phyloP scores from a whole-genome alignment of 345 rosid species.

The Lepidium africanum region DNA sequence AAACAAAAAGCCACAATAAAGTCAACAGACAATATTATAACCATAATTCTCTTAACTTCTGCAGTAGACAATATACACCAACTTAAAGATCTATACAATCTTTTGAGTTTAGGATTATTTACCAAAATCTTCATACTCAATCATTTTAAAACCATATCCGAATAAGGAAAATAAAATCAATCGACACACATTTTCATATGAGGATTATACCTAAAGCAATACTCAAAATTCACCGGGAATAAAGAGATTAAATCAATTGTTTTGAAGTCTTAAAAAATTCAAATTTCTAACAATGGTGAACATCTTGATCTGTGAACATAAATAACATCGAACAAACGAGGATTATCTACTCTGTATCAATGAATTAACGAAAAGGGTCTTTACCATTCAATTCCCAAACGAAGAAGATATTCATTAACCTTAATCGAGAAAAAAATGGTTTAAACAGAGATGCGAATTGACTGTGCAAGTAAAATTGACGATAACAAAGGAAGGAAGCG shows the following conservation, averaged over 20 bases:
- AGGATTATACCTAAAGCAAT: background rate
- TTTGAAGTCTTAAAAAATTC: too few species aligned
- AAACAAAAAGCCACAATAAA: background rate
- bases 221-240: background rate
- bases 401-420: background rate
- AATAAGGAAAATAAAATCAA: conserved; percentile 15
- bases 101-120: background rate
- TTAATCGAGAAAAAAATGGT: background rate
- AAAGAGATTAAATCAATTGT: too few species aligned
- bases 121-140: background rate
- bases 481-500: background rate
- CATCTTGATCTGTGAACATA: conserved; percentile 14
- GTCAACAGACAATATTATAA: background rate
- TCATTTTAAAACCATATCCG: background rate
- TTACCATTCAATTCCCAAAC: background rate
- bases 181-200: background rate
- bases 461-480: background rate
- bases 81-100: background rate
- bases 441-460: background rate
- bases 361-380: background rate
- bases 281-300: too few species aligned
- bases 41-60: background rate
- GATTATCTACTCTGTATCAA: background rate
- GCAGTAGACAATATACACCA: background rate
- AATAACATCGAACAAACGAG: background rate